phyloP scores from a whole-genome alignment of 192 early-diverging fungal genomes.

The Podila epigama region DNA sequence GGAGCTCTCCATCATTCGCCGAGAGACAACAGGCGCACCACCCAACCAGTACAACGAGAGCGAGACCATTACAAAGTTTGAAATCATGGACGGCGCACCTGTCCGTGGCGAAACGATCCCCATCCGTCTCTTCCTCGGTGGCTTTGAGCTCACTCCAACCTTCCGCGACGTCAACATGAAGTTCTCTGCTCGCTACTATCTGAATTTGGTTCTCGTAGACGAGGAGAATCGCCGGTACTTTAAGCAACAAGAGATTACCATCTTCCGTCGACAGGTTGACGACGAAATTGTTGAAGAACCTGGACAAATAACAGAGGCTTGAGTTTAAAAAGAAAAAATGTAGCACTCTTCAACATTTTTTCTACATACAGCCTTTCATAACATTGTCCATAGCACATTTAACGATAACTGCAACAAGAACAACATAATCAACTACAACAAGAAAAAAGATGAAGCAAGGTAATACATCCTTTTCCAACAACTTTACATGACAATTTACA shows the following conservation, averaged over 20 bases:
- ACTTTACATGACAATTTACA: too few species aligned
- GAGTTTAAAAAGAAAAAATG: background rate
- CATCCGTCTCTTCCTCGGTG: constrained; percentile 95
- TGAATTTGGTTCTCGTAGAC: constrained; percentile 98
- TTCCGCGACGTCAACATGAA: constrained; percentile 99
- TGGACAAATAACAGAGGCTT: constrained; percentile 9
- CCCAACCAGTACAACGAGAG: constrained; percentile 99
- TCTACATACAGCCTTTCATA: background rate
- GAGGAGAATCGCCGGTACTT: constrained; percentile 99
- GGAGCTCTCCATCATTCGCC: constrained; percentile 97
- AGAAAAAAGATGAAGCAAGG: too few species aligned
- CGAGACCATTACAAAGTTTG: constrained; percentile 99
- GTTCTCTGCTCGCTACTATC: constrained; percentile 97
- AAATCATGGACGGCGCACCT: constrained; percentile 99
- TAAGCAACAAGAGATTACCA: constrained; percentile 98
- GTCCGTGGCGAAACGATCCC: constrained; percentile 97
- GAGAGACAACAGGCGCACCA: constrained; percentile 96
- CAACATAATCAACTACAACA: too few species aligned
- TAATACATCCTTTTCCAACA: too few species aligned
- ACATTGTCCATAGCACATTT: too few species aligned
- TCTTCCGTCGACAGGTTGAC: constrained; percentile 66
- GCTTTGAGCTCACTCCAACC: constrained; percentile 99
- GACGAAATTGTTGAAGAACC: constrained; percentile 17
- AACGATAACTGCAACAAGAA: too few species aligned
- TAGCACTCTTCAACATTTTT: background rate